Evolutionary conservation across 495 filamentous ascomycete species (phyloP).

Genomic region (Penicillium coprophilum): DNA sequence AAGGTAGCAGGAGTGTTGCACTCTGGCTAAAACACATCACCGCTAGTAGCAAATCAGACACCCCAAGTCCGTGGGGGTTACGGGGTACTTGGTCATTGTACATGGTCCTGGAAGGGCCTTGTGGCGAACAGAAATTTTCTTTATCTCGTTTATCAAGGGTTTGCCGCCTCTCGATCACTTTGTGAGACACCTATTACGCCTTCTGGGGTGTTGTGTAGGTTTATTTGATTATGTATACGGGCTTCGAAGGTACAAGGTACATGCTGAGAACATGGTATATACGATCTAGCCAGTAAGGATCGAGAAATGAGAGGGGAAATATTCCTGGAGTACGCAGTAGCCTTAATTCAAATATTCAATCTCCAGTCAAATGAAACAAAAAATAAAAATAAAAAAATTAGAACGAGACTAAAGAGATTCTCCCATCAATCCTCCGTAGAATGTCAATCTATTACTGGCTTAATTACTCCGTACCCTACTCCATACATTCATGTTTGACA

Average conservation of each 20-base stretch:
- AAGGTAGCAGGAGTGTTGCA: slow-evolving; percentile 11
- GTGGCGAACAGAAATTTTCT: slow-evolving; percentile 2
- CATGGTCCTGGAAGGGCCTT: background rate
- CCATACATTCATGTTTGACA: background rate
- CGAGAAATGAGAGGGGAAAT: background rate
- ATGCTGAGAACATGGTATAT: background rate
- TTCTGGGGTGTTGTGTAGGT: slow-evolving; percentile 3
- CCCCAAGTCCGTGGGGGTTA: background rate
- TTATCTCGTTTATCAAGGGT: background rate
- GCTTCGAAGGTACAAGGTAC: background rate
- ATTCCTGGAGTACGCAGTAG: background rate
- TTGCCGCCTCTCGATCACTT: background rate
- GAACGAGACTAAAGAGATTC: background rate
- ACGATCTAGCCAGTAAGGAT: background rate
- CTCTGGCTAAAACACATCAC: slow-evolving; percentile 4
- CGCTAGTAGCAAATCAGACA: slow-evolving; percentile 6
- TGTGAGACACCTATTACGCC: background rate
- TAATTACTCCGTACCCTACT: too few relatives aligned
- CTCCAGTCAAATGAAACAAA: background rate
- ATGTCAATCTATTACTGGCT: too few relatives aligned
- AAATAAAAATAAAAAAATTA: background rate
- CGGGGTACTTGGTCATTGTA: background rate
- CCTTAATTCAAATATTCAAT: background rate
- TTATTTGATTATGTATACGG: slow-evolving; percentile 5
- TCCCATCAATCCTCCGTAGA: too few relatives aligned